Evolutionary conservation across 305 asterid genomes (phyloP).

Genomic region (Galium porrigens): DNA sequence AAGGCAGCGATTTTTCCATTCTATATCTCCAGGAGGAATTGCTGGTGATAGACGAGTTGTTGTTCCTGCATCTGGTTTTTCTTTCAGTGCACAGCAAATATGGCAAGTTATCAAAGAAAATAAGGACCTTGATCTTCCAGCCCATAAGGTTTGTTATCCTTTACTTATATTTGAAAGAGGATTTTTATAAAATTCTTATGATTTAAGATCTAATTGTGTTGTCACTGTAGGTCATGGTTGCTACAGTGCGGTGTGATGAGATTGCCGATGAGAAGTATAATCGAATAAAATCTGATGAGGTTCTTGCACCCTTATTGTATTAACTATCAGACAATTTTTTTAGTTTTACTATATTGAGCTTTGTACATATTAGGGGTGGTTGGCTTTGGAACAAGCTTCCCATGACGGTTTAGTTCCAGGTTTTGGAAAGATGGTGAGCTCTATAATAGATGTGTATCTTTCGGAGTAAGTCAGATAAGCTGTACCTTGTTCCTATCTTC

Average conservation of each 20-base stretch:
- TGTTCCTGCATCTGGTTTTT: slow-evolving; percentile 61
- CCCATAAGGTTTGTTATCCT: slow-evolving; percentile 37
- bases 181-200: background rate
- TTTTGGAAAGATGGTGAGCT: slow-evolving; percentile 41
- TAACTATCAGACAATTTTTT: background rate
- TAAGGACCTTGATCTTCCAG: slow-evolving; percentile 63
- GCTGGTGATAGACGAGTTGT: slow-evolving; percentile 58
- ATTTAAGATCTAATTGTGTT: slow-evolving; percentile 12
- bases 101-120: slow-evolving; percentile 60
- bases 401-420: slow-evolving; percentile 28
- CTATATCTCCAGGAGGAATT: slow-evolving; percentile 52
- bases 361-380: slow-evolving; percentile 35
- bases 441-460: slow-evolving; percentile 33
- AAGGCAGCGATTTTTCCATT: slow-evolving; percentile 41
- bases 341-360: background rate
- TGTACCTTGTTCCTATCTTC: background rate
- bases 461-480: slow-evolving; percentile 31
- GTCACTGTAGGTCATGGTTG: slow-evolving; percentile 47
- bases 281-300: slow-evolving; percentile 36
- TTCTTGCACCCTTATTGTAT: slow-evolving; percentile 10
- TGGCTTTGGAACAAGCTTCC: slow-evolving; percentile 37
- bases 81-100: slow-evolving; percentile 40
- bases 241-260: slow-evolving; percentile 65
- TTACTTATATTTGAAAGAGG: slow-evolving; percentile 1
- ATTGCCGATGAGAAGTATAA: slow-evolving; percentile 45